phyloP scores from a whole-genome alignment of 768 basidiomycete genomes.

The Phlegmacium glaucopus region DNA sequence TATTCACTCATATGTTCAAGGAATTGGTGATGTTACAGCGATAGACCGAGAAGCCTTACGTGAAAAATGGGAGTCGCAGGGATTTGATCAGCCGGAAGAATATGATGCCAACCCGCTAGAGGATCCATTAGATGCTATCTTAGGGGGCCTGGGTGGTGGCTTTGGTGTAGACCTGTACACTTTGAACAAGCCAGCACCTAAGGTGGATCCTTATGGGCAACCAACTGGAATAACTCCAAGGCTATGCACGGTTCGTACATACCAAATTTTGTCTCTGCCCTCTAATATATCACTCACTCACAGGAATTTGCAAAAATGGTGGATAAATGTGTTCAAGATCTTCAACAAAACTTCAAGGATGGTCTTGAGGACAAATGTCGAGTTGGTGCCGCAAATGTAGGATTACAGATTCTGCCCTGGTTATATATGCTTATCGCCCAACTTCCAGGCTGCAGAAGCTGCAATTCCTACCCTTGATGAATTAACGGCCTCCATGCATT shows the following conservation, averaged over 20 bases:
- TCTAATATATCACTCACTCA: background rate
- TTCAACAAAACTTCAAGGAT: constrained; percentile 48
- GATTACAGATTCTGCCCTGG: background rate
- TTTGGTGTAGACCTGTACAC: constrained; percentile 30
- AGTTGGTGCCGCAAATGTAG: constrained; percentile 46
- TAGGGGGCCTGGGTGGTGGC: constrained; percentile 24
- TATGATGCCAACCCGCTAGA: constrained; percentile 8
- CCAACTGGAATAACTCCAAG: constrained; percentile 44
- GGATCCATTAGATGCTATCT: constrained; percentile 32
- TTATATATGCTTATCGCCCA: constrained; percentile 2
- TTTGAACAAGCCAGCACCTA: constrained; percentile 32
- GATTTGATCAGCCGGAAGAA: constrained; percentile 20
- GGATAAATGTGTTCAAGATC: constrained; percentile 40
- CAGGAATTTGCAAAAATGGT: constrained; percentile 48
- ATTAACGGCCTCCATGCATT: constrained; percentile 55
- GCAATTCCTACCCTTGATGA: constrained; percentile 47
- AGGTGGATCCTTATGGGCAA: constrained; percentile 40
- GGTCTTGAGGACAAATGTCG: constrained; percentile 59
- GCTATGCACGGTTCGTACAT: constrained; percentile 32
- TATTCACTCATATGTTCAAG: constrained; percentile 45
- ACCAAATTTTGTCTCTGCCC: background rate
- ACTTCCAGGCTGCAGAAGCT: constrained; percentile 34
- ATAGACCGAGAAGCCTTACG: constrained; percentile 48
- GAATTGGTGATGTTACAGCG: constrained; percentile 49
- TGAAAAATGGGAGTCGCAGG: constrained; percentile 48